A percentile compares a stretch with the other conserved stretches of the same genome.
Evolutionary conservation across 23 red algal species (phyloP).

Genomic region (Gracilaria vermiculophylla): DNA sequence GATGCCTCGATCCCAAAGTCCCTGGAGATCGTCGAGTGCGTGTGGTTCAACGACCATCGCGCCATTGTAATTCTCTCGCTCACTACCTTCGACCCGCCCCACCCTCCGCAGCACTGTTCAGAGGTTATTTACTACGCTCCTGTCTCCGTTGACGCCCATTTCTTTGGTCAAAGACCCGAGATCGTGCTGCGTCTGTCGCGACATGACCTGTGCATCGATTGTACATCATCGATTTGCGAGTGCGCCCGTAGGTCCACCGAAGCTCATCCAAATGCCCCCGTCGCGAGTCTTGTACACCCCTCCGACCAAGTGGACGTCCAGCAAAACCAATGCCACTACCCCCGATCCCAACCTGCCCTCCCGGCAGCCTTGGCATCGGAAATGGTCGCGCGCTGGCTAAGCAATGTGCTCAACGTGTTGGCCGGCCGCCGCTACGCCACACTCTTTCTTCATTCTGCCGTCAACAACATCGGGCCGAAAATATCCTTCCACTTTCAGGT

Average conservation of each 20-base stretch:
- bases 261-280: background rate
- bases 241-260: background rate
- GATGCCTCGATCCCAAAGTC: constrained; percentile 14
- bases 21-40: constrained; percentile 57
- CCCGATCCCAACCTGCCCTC: background rate
- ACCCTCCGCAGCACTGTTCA: background rate
- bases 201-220: background rate
- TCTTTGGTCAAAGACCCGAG: background rate
- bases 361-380: too few relatives aligned
- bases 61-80: constrained; percentile 43
- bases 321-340: background rate
- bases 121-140: constrained; percentile 3
- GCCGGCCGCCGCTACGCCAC: background rate
- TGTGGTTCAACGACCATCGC: constrained; percentile 57
- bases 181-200: background rate
- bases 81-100: background rate
- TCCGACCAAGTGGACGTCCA: background rate
- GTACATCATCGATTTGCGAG: background rate
- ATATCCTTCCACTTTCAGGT: background rate
- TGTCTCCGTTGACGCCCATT: background rate
- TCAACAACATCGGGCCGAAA: background rate
- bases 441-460: background rate
- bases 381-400: background rate
- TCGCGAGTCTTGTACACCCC: background rate
- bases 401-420: background rate